Evolutionary conservation across 371 early-diverging fungal species (phyloP), one percentile per base, ranked within the genome.

Genomic region (Rhizopus sp.): DNA sequence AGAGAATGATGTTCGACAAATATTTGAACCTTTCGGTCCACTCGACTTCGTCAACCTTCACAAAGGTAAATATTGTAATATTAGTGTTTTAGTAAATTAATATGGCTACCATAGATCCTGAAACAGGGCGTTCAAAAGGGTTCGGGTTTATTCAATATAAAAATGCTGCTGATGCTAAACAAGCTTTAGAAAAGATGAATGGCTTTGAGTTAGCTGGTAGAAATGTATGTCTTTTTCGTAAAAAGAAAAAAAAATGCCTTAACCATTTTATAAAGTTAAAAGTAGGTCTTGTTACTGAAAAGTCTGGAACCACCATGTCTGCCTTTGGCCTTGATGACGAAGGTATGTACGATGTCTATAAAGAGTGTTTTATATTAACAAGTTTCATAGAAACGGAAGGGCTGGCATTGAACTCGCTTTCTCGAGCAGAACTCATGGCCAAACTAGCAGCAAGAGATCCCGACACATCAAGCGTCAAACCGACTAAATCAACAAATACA

Each of bases 1-100:
- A 17, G 90, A 93, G 52, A 89, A 88, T 32, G 96, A 97, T 71
- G 71, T 97, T 50, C 81, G 84, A 58, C 78, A 80, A 45, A 81
- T 93, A 12, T 95, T 96, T 65, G 93, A 93, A 63, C 84, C 90
- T 42, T 93, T 94, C 80, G 98, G 97, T 6, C 79, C 83, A 0
- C 71, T 97, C 17, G 96, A 95, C 42, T 87, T 86, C 60, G 87
- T 94, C 59, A 85, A 87, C 45, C 72, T 96, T 48, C 87, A 90
- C 63, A 84, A 80, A 71, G 79, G 73, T 73, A 72, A 47, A 16
- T 7, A 31, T n/a, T 56, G 52, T 45, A 23, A 38, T 17, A 5
- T 44, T 38, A 7, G 8, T 44, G 38, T 39, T 59, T 52, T 37
- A 33, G 8, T 37, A 13, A 54, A 44, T 44, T 54, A 17, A 58